Evolutionary conservation across 2,329 filamentous ascomycete species (phyloP), one percentile per base, ranked within the genome.

Genomic region (Alternaria sp.): DNA sequence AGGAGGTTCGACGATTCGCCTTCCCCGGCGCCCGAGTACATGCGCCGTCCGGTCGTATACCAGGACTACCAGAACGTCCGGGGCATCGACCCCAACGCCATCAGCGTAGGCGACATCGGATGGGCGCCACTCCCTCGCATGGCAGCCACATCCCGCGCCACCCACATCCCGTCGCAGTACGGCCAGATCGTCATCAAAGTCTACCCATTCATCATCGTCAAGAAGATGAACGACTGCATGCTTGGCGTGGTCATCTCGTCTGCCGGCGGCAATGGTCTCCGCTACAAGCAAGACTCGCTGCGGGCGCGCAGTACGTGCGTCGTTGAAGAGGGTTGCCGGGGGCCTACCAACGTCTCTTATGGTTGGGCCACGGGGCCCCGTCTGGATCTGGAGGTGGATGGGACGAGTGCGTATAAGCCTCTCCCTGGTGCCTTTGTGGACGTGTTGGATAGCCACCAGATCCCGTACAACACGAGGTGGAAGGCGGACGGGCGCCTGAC

Each of bases 201-300:
- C 11, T 58, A 52, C 3, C 56, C 56, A 1, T 50, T 58, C 12
- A 44, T 58, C 25, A 44, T 58, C 13, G 56, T 52, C 30, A 44
- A 52, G 25, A 58, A 52, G 46, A 47, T 58, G 10, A 12, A 28
- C 15, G 46, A 58, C 56, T 51, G 47, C 30, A 58, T 58, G 46
- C 7, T 58, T 1, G 56, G 32, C 7, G 1, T 44, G 4, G 21
- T 44, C 32, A 52, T 58, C 11, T 13, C 46, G 2, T 25, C 32
- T 7, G 45, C 32, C 4, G 4, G 17, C 5, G 56, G 30, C 25
- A 17, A 25, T 1, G 56, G 56, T 1, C 46, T 58, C 15, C 7
- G 7, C 11, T 3, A 26, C 17, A 49, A 50, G 32, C 7, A 7
- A 1, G 15, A 7, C 1, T 28, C 32, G 6, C n/a, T 52, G 5